Conservation (phyloP, 2,329 filamentous ascomycete species). For the Colletotrichum trifolii region DNA sequence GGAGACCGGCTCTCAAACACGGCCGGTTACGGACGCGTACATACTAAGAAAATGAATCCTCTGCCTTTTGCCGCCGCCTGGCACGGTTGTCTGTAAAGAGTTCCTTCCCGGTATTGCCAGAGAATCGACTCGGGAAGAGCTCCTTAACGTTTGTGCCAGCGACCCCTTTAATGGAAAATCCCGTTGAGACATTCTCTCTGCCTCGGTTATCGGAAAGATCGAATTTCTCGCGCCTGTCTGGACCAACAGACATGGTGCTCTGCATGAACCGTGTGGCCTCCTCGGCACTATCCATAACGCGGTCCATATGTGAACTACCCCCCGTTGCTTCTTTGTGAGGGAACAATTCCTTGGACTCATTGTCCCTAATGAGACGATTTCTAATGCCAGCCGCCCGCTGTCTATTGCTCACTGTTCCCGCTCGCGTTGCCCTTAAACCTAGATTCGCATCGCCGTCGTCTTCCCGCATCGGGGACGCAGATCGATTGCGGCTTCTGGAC, state of each 20-base stretch:
- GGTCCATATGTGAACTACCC: conserved; percentile 52
- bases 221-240: conserved; percentile 52
- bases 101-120: conserved; percentile 73
- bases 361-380: conserved; percentile 45
- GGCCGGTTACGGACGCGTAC: neutral
- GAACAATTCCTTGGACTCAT: conserved; percentile 52
- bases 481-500: conserved; percentile 55
- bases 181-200: conserved; percentile 57
- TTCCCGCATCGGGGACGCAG: conserved; percentile 62
- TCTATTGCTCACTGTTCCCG: conserved; percentile 47
- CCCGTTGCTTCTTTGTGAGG: conserved; percentile 46
- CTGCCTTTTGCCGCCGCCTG: conserved; percentile 72
- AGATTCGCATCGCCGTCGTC: conserved; percentile 54
- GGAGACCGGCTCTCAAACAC: neutral
- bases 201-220: conserved; percentile 70
- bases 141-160: conserved; percentile 67
- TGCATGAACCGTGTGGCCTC: conserved; percentile 42
- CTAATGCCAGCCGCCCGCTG: conserved; percentile 48
- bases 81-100: conserved; percentile 72
- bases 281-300: conserved; percentile 32
- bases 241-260: conserved; percentile 36
- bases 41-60: conserved; percentile 75
- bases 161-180: conserved; percentile 75
- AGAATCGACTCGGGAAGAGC: conserved; percentile 74
- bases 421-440: conserved; percentile 41